A percentile compares a stretch with the other conserved stretches of the same genome.
Evolutionary conservation across 139 green algal species (phyloP).

Genomic region (Chara braunii): DNA sequence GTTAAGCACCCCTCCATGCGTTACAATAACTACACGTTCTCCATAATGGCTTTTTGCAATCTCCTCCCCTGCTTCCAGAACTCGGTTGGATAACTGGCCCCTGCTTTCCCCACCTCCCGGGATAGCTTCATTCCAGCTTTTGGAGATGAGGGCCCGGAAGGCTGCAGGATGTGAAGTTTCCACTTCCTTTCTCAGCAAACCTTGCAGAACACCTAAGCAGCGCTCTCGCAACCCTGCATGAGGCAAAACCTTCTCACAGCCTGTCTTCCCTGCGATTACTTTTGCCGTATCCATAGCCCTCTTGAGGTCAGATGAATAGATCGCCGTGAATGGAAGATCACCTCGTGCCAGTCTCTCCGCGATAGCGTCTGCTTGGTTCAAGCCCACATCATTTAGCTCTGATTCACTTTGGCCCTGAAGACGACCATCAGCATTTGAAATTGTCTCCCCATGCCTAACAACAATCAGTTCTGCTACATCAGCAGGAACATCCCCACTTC

Average conservation of each 20-base stretch:
- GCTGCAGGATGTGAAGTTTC: not conserved
- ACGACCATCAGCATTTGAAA: not conserved
- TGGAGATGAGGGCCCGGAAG: conserved; percentile 6
- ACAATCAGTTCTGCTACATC: conserved; percentile 9
- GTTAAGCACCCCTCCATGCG: conserved; percentile 6
- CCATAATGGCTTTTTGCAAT: conserved; percentile 1
- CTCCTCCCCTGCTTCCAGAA: not conserved
- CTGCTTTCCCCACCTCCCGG: conserved; percentile 17
- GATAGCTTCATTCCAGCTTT: not conserved
- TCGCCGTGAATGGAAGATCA: conserved; percentile 4
- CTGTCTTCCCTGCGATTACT: not conserved
- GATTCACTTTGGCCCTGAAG: conserved; percentile 24
- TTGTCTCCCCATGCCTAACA: conserved; percentile 14
- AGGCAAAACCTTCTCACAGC: not conserved
- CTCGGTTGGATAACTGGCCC: conserved; percentile 4
- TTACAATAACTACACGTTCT: conserved; percentile 10
- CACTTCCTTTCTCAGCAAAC: not conserved
- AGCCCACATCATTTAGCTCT: conserved; percentile 13
- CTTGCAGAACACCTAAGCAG: conserved; percentile 4
- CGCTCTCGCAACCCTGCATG: conserved; percentile 6
- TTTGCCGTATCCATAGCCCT: conserved; percentile 11
- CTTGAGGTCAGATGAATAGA: conserved; percentile 21
- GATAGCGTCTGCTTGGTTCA: conserved; percentile 2
- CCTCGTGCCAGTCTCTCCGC: conserved; percentile 15
- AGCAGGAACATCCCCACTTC: too few relatives aligned